Conservation (phyloP, 208 protist species). For the Crithidia brevicula region DNA sequence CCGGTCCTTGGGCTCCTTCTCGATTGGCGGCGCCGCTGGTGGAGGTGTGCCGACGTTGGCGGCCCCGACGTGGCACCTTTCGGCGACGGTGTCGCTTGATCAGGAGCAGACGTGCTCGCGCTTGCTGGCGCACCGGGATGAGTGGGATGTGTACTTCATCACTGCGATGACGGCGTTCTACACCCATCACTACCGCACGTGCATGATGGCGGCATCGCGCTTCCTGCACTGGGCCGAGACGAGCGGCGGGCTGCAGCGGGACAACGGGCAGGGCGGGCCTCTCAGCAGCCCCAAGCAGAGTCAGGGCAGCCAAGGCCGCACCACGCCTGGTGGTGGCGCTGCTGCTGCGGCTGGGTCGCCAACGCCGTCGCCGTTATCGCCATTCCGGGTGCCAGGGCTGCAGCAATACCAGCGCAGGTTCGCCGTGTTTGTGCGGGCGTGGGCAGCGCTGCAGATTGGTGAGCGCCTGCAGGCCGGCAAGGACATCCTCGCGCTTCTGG, state of each 20-base stretch:
- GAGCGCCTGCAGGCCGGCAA: slow-evolving; percentile 58
- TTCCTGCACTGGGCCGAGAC: slow-evolving; percentile 30
- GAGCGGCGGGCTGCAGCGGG: too few relatives aligned
- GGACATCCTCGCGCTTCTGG: slow-evolving; percentile 53
- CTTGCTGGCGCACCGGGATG: slow-evolving; percentile 54
- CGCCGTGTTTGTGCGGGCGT: slow-evolving; percentile 54
- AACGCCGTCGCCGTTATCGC: not conserved
- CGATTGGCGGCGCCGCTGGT: too few relatives aligned
- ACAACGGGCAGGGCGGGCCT: too few relatives aligned
- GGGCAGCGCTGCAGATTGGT: slow-evolving; percentile 56
- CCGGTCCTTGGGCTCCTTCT: not conserved
- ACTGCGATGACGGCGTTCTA: slow-evolving; percentile 57
- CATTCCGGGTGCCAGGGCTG: slow-evolving; percentile 12
- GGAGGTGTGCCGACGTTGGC: not conserved
- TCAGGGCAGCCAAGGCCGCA: too few relatives aligned
- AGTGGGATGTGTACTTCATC: slow-evolving; percentile 65
- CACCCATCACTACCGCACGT: slow-evolving; percentile 63
- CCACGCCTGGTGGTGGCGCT: too few relatives aligned
- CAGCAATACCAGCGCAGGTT: slow-evolving; percentile 28
- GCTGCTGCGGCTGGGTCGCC: not conserved
- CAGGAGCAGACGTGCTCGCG: slow-evolving; percentile 41
- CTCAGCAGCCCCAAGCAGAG: too few relatives aligned
- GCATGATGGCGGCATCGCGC: slow-evolving; percentile 49
- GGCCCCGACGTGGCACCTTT: slow-evolving; percentile 9
- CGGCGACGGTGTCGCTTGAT: slow-evolving; percentile 18